Evolutionary conservation across 805 yeast species (phyloP), one percentile per base, ranked within the genome.

Genomic region (Blastobotrys robertii): DNA sequence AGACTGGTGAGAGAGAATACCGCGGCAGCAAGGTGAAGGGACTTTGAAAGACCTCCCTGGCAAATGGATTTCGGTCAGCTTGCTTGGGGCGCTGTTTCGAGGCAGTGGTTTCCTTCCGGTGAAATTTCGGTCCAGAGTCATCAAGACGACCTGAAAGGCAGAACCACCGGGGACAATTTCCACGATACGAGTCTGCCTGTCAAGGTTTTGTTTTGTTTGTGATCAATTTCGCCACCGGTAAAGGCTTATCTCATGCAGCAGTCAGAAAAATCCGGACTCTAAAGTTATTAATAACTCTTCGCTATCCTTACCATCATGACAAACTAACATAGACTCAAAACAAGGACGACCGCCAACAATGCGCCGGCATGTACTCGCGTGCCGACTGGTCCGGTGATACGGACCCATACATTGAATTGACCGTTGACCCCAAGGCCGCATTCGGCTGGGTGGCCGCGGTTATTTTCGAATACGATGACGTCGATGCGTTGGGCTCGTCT

Each of bases 311-410:
- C 9, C 30, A 29, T 29, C 10, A 29, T 29, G 8, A 29, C 9
- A 10, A 8, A 11, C 13, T 30, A 35, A 19, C 32, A 8, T 46
- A 53, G 41, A 37, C 49, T 8, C 68, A 85, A 49, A 71, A 73
- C 37, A 60, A 72, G 11, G 62, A 55, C 8, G 64, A 73, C 39
- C 68, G 79, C 12, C 92, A 84, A 55, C 76, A 76, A 19, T 90
- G 98, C 60, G 72, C 87, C 3, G 98, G 98, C 30, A 81, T 90
- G 79, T 90, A 90, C 64, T 74, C 88, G 44, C 79, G 79, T 53
- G 69, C 76, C 38, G 94, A 88, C 56, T 84, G 94, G 88, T 82
- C 86, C 39, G 98, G 98, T 30, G 47, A 52, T 16, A 69, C 72
- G 8, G 79, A 76, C 46, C 87, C 94, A 62, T 60, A 76, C 74